Percentiles rank a stretch among this genome's conserved stretches.
phyloP scores from a whole-genome alignment of 306 rosid genomes.

The Fragaria vesca region DNA sequence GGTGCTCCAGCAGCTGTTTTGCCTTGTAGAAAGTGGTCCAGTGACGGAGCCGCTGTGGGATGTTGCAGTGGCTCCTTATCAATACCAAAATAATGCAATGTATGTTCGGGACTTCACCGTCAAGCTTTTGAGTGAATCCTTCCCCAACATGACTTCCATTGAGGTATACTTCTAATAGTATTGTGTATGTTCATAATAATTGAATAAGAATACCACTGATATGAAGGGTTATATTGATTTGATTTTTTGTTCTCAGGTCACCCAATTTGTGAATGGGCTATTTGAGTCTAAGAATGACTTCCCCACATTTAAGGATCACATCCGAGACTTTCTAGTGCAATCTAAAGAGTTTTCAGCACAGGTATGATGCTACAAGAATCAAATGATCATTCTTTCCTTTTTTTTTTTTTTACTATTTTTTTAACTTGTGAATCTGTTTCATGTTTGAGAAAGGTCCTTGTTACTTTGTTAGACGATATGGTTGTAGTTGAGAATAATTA shows the following conservation, averaged over 20 bases:
- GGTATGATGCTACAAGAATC: constrained; percentile 40
- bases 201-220: constrained; percentile 13
- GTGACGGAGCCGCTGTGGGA: constrained; percentile 96
- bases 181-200: neutral
- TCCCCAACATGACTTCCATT: constrained; percentile 90
- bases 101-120: constrained; percentile 88
- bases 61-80: constrained; percentile 53
- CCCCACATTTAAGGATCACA: constrained; percentile 71
- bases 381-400: neutral
- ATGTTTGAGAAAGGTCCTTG: neutral
- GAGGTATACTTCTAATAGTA: constrained; percentile 51
- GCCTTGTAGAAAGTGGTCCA: constrained; percentile 87
- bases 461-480: neutral
- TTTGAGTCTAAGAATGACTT: constrained; percentile 79
- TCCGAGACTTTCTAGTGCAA: constrained; percentile 87
- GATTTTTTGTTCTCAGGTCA: constrained; percentile 46
- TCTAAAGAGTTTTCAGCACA: constrained; percentile 99
- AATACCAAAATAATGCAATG: constrained; percentile 63
- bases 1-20: constrained; percentile 93
- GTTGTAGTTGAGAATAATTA: neutral
- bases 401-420: neutral
- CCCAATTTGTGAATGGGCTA: constrained; percentile 88
- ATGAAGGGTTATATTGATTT: neutral
- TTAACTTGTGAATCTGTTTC: neutral
- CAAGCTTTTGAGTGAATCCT: constrained; percentile 83